Percentiles rank a stretch among this genome's conserved stretches.
Evolutionary conservation across 1,284 basidiomycete genomes (phyloP).

Genomic region (Boletus sp.): DNA sequence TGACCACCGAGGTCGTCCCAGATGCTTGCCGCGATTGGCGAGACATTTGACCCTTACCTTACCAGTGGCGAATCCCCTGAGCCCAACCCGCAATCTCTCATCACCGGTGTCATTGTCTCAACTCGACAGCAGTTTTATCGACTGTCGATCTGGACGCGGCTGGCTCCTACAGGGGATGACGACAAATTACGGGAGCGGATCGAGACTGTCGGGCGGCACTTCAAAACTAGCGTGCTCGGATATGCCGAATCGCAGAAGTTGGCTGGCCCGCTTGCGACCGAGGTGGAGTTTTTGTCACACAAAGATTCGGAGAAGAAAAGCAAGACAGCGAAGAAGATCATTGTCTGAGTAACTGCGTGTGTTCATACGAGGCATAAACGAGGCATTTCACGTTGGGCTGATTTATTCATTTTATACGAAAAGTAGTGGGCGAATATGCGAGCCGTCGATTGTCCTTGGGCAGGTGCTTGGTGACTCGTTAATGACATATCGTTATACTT

Average conservation of each 20-base stretch:
- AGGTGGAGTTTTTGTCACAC: constrained; percentile 93
- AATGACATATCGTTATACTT: constrained; percentile 26
- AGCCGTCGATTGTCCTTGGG: constrained; percentile 16
- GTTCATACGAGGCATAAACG: constrained; percentile 14
- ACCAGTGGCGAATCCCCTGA: constrained; percentile 46
- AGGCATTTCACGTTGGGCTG: constrained; percentile 21
- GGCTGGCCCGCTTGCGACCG: constrained; percentile 79
- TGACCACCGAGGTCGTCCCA: constrained; percentile 33
- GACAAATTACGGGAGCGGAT: constrained; percentile 66
- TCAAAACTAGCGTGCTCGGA: constrained; percentile 88
- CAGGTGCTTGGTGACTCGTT: constrained; percentile 22
- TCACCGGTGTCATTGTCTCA: constrained; percentile 94
- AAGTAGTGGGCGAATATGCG: constrained; percentile 23
- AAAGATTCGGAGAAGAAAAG: constrained; percentile 96
- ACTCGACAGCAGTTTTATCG: constrained; percentile 95
- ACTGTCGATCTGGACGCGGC: constrained; percentile 94
- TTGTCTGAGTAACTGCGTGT: constrained; percentile 46
- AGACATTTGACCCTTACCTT: constrained; percentile 87
- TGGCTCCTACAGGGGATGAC: constrained; percentile 62
- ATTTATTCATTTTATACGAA: constrained; percentile 34
- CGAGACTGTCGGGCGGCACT: constrained; percentile 67
- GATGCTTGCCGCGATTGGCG: constrained; percentile 97
- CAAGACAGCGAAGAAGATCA: constrained; percentile 76
- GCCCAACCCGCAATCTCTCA: constrained; percentile 59
- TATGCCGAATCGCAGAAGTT: constrained; percentile 73